Evolutionary conservation across 1,139 yeast genomes (phyloP).

Genomic region (Nakaseomyces uthaithaninus): DNA sequence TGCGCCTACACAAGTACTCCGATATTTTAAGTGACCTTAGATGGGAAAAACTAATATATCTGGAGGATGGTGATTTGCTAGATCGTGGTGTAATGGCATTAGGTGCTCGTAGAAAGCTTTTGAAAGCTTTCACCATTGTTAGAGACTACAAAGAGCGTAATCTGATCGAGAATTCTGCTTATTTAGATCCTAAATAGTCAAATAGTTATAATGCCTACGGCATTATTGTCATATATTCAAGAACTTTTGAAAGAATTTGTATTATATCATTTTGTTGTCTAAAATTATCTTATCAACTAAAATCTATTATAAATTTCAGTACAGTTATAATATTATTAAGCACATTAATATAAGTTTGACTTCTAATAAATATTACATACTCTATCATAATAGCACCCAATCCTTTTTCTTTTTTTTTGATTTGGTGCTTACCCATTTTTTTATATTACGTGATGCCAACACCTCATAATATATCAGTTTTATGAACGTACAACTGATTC

Average conservation of each 20-base stretch:
- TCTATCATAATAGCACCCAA: too few relatives aligned
- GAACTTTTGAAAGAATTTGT: neutral
- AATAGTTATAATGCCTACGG: conserved; percentile 4
- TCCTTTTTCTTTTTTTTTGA: neutral
- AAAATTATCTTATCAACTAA: too few relatives aligned
- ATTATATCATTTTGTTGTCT: conserved; percentile 1
- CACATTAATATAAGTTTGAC: too few relatives aligned
- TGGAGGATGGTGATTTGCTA: conserved; percentile 63
- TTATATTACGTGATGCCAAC: neutral
- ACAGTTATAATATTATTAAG: too few relatives aligned
- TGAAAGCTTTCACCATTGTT: conserved; percentile 85
- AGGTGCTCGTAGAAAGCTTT: conserved; percentile 87
- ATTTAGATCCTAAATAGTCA: conserved; percentile 8
- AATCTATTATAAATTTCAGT: too few relatives aligned
- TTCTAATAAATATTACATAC: too few relatives aligned
- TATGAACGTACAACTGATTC: conserved; percentile 9
- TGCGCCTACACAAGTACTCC: conserved; percentile 89
- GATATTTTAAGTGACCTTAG: conserved; percentile 64
- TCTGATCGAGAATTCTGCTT: conserved; percentile 28
- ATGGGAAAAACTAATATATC: conserved; percentile 72
- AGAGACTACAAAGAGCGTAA: conserved; percentile 39
- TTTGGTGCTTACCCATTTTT: conserved; percentile 9
- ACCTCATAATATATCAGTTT: neutral
- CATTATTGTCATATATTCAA: conserved; percentile 6
- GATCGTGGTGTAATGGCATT: conserved; percentile 81